Base-by-base conservation (phyloP, 257 asterid species). In the Fraxinus cuspidata region DNA sequence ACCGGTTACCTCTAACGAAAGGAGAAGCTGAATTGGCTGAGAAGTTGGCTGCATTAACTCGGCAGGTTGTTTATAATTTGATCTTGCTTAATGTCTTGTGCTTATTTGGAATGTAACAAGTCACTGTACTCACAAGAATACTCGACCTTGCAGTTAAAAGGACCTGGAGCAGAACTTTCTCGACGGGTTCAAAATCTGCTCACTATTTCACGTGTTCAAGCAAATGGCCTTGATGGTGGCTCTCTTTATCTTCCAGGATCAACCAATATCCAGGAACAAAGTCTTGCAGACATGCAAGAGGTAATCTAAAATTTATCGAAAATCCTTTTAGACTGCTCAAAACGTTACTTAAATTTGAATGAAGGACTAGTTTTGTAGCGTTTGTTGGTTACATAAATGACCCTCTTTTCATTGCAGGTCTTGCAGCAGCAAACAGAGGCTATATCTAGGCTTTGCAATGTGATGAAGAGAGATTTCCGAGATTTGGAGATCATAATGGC, bases 21-120 rank as follows among this genome's bases (percentile, higher is more conserved):
- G 97, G 95, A 69, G 99, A 96, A 87, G 99, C 90, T 74, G 99
- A 93, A 84, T 86, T 96, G 86, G 98, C 97, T 6, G 97, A 96
- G 88, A 96, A 90, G 86, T 84, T 96, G 85, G 94, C 92, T 53
- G 84, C 89, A 64, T 85, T 89, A 76, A 86, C 89, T 76, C 88
- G 97, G 92, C 98, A 92, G 99, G 98, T 95, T 72, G 21, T 72
- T 42, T 19, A 53, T 73, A 63, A 63, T 27, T 73, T 49, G 7
- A 13, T 28, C 65, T 72, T 74, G 72, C 70, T 72, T 31, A 40
- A 76, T 77, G 66, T 53, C 79, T 72, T 78, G 66, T 16, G 5
- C 31, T 79, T 78, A 21, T 71, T 80, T 70, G 81, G 81, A 77
- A 82, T 64, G 76, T 68, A 60, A 51, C 4, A 40, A 42, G 49